A percentile compares a stretch with the other conserved stretches of the same genome.
These are phyloP conservation scores for Schizothecium vesticola DNA, from an alignment of 495 filamentous ascomycete genomes.

Conservation along the genomic window DNA sequence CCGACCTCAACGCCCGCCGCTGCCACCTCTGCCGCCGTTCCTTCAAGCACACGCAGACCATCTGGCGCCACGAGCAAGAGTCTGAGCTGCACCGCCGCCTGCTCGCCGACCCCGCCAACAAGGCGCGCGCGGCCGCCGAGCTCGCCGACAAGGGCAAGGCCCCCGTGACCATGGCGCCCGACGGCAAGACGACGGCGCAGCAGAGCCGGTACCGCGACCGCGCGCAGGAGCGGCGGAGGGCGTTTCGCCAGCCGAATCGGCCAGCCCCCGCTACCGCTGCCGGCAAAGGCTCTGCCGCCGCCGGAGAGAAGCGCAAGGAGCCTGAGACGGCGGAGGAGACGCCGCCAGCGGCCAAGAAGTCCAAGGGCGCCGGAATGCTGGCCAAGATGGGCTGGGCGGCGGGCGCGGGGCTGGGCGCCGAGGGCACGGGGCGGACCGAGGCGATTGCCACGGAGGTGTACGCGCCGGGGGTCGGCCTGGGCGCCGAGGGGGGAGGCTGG, in stretches of 20 bases:
- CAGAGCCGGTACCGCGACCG: conserved; percentile 70
- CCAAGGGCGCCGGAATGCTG: conserved; percentile 80
- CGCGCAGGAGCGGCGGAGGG: conserved; percentile 72
- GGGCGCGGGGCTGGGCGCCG: conserved; percentile 74
- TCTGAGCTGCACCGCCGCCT: conserved; percentile 71
- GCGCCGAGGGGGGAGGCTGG: conserved; percentile 78
- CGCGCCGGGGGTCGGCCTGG: conserved; percentile 76
- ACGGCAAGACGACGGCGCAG: conserved; percentile 33
- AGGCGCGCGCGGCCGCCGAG: conserved; percentile 50
- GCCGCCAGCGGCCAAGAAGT: conserved; percentile 38
- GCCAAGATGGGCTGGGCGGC: conserved; percentile 88
- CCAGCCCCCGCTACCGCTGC: too few species aligned
- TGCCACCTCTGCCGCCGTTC: conserved; percentile 73
- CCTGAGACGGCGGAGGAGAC: conserved; percentile 16
- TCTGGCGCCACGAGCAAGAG: conserved; percentile 71
- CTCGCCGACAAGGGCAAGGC: conserved; percentile 56
- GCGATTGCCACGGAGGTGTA: conserved; percentile 77
- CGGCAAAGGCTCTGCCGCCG: background rate
- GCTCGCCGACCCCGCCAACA: conserved; percentile 54
- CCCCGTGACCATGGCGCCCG: conserved; percentile 35
- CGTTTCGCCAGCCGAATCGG: conserved; percentile 61
- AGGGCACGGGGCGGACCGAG: conserved; percentile 69
- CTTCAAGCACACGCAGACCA: conserved; percentile 62
- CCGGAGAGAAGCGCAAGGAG: conserved; percentile 26
- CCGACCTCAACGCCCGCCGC: conserved; percentile 62